Percentiles rank a stretch among this genome's conserved stretches.
These are phyloP conservation scores for Bjerkandera adusta DNA, from an alignment of 1,284 basidiomycete species.

Conservation along the genomic window DNA sequence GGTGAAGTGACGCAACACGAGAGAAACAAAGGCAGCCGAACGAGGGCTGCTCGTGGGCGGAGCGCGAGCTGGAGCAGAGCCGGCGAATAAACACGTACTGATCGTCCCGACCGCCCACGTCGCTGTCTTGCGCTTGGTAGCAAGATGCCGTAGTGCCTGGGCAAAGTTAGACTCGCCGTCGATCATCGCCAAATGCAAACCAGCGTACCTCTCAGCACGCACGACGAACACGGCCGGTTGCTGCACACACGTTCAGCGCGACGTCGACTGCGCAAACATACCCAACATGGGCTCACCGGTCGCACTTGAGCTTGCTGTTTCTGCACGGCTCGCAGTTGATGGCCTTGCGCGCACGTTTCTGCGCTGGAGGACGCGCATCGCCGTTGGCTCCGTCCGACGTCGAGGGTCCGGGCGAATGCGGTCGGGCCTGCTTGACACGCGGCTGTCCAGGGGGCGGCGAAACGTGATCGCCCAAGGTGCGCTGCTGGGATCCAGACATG, in stretches of 20 bases:
- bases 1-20: too few relatives aligned
- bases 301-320: slow-evolving; percentile 82
- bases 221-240: slow-evolving; percentile 80
- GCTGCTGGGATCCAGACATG: slow-evolving; percentile 9
- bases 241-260: slow-evolving; percentile 34
- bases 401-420: slow-evolving; percentile 16
- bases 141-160: slow-evolving; percentile 71
- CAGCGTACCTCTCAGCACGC: slow-evolving; percentile 65
- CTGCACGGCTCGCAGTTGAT: slow-evolving; percentile 85
- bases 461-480: slow-evolving; percentile 4
- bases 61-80: too few relatives aligned
- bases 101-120: slow-evolving; percentile 43
- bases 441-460: slow-evolving; percentile 6
- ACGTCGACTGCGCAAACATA: neutral
- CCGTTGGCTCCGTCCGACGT: slow-evolving; percentile 4
- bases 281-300: slow-evolving; percentile 47
- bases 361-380: slow-evolving; percentile 38
- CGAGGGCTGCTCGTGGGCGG: too few relatives aligned
- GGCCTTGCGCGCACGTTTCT: slow-evolving; percentile 77
- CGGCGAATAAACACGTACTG: slow-evolving; percentile 46
- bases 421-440: slow-evolving; percentile 19
- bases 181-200: slow-evolving; percentile 14
- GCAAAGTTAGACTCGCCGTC: slow-evolving; percentile 5
- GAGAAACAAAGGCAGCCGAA: too few relatives aligned
- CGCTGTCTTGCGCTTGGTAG: slow-evolving; percentile 50